Evolutionary conservation across 2,329 filamentous ascomycete species (phyloP).

Genomic region (Boeremia lycopersici): DNA sequence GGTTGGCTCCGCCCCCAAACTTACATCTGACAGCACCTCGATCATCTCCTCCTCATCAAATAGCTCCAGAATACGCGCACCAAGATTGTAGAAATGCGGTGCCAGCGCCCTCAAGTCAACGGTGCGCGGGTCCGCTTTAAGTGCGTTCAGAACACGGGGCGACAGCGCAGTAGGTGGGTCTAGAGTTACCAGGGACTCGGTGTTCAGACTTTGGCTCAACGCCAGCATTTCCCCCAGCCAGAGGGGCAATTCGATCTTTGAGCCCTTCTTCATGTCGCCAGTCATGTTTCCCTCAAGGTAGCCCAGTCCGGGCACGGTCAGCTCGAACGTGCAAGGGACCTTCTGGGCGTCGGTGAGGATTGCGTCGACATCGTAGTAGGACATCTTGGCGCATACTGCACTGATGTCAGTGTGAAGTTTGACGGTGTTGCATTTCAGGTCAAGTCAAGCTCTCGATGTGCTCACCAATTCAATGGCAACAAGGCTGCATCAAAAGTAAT

Average conservation of each 20-base stretch:
- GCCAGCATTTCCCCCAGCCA: constrained; percentile 97
- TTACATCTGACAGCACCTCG: constrained; percentile 59
- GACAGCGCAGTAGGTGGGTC: constrained; percentile 81
- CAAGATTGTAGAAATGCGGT: constrained; percentile 86
- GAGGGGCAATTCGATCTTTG: constrained; percentile 80
- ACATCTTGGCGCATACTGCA: constrained; percentile 38
- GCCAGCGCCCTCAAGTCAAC: constrained; percentile 84
- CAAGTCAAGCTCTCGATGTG: neutral
- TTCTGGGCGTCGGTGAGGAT: constrained; percentile 93
- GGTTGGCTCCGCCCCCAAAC: constrained; percentile 2
- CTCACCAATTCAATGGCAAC: neutral
- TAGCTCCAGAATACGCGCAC: constrained; percentile 83
- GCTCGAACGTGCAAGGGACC: constrained; percentile 92
- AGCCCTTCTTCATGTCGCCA: constrained; percentile 76
- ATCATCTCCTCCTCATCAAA: constrained; percentile 87
- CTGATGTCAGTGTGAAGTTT: neutral
- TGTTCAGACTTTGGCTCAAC: constrained; percentile 54
- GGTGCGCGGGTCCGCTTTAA: constrained; percentile 86
- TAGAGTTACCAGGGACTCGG: constrained; percentile 64
- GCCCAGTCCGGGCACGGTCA: constrained; percentile 84
- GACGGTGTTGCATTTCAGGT: neutral
- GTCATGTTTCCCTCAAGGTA: constrained; percentile 85
- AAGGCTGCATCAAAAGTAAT: neutral
- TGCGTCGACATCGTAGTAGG: constrained; percentile 81
- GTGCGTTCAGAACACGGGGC: constrained; percentile 80